phyloP scores from a whole-genome alignment of 129 eudicot genomes.

The Chrysanthemum lavandulifolium region DNA sequence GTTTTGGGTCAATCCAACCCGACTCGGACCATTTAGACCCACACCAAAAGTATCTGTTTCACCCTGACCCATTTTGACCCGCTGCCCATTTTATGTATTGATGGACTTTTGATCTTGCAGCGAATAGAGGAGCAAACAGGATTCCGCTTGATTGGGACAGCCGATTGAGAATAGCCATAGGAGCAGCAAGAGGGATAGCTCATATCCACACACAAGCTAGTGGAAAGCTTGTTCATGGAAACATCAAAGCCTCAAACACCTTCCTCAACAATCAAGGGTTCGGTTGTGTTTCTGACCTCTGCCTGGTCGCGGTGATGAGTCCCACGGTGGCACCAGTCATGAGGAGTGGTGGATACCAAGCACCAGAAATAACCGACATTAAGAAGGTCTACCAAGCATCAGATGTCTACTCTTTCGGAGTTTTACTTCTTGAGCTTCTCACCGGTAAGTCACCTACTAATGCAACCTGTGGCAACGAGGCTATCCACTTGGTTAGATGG shows the following conservation, averaged over 20 bases:
- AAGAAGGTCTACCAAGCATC: conserved; percentile 61
- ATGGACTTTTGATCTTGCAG: conserved; percentile 37
- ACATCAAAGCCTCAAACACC: conserved; percentile 81
- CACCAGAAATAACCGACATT: conserved; percentile 72
- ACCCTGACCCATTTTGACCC: no score
- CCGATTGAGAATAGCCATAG: conserved; percentile 64
- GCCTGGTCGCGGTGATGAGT: conserved; percentile 51
- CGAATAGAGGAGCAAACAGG: conserved; percentile 54
- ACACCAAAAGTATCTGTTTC: no score
- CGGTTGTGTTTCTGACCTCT: conserved; percentile 72
- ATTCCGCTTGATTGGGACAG: conserved; percentile 76
- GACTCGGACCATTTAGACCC: background rate
- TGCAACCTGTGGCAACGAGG: conserved; percentile 56
- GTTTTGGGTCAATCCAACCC: background rate
- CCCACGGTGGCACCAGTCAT: conserved; percentile 37
- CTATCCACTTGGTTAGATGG: conserved; percentile 80
- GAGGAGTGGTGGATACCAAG: conserved; percentile 60
- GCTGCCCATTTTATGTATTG: background rate
- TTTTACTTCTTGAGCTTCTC: conserved; percentile 77
- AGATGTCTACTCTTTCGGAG: conserved; percentile 86
- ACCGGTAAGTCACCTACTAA: conserved; percentile 79
- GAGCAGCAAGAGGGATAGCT: conserved; percentile 83
- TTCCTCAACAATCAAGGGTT: conserved; percentile 57
- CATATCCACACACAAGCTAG: conserved; percentile 66
- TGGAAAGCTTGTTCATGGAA: conserved; percentile 80